Evolutionary conservation across 1,139 yeast genomes (phyloP), one percentile per base, ranked within the genome.

Genomic region (Taphrina communis): DNA sequence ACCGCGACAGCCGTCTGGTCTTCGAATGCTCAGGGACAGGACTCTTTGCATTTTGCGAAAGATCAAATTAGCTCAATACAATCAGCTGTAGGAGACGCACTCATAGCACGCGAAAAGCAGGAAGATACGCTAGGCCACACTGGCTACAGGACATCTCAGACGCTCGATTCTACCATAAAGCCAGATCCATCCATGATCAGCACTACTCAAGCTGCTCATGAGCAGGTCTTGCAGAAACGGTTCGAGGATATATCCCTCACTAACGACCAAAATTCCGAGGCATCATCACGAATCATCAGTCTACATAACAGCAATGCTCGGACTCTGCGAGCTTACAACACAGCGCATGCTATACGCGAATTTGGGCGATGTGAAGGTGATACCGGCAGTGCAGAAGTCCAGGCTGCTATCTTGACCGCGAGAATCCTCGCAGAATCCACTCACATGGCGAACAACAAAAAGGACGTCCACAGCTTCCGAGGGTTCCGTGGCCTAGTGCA

Each of bases 311-410:
- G 96, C 44, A 84, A 83, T 74, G 82, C 84, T 62, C 78, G 80
- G 38, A 93, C 89, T 73, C 82, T 82, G 70, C 82, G 84, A 76
- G 85, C 85, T 73, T 77, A 86, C 73, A 91, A 93, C 38, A 81
- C 85, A 7, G 79, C 80, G 59, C 78, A 88, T 70, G 97, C 97
- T 0, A 83, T 86, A 69, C 80, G 84, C 73, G 97, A 92, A 79
- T 92, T 93, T 78, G 87, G 85, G 74, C 84, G 97, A 75, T 83
- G 84, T 72, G 92, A 88, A 66, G 97, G 97, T 65, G 98, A 93
- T 77, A 90, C 97, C 0, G 97, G 96, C 0, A 90, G 97, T 0
- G 87, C 96, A 63, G 98, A 93, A 80, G 97, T 93, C 38, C 97
- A 92, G 78, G 97, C 98, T 0, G 98, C 97, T 1, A 84, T 90